Percentiles rank a stretch among this genome's conserved stretches.
Conservation (phyloP, 2,329 filamentous ascomycete species). For the Pestalotiopsis sp. region DNA sequence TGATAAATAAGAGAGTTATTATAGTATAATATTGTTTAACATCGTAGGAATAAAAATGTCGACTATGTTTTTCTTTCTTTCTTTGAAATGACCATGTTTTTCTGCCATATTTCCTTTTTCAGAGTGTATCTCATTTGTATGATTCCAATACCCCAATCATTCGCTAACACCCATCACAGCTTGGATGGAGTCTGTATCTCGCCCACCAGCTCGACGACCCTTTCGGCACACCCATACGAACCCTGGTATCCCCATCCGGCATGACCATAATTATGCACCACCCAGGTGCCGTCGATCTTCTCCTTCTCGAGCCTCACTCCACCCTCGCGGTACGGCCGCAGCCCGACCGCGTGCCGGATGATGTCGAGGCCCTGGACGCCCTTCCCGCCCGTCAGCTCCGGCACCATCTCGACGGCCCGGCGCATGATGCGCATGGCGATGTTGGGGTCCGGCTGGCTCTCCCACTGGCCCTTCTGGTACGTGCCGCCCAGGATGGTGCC, state of each 20-base stretch:
- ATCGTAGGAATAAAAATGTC: no score
- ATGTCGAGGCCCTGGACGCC: constrained; percentile 75
- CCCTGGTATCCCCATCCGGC: constrained; percentile 76
- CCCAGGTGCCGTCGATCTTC: constrained; percentile 60
- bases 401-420: constrained; percentile 66
- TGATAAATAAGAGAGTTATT: no score
- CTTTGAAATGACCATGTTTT: no score
- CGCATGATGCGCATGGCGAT: constrained; percentile 84
- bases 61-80: no score
- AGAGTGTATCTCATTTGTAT: no score
- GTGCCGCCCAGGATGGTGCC: constrained; percentile 87
- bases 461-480: constrained; percentile 79
- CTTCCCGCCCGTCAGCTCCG: constrained; percentile 63
- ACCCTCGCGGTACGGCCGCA: constrained; percentile 73
- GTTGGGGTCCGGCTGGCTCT: constrained; percentile 75
- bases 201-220: constrained; percentile 66
- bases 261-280: constrained; percentile 84
- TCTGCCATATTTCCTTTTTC: no score
- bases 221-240: constrained; percentile 70
- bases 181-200: constrained; percentile 48
- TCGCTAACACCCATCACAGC: constrained; percentile 15
- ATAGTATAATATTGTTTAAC: no score
- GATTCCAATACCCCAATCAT: no score
- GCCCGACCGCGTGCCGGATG: constrained; percentile 78
- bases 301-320: constrained; percentile 79